Percentiles rank a stretch among this genome's conserved stretches.
These are phyloP conservation scores for Lippia alba DNA, from an alignment of 305 asterid species.

Conservation along the genomic window DNA sequence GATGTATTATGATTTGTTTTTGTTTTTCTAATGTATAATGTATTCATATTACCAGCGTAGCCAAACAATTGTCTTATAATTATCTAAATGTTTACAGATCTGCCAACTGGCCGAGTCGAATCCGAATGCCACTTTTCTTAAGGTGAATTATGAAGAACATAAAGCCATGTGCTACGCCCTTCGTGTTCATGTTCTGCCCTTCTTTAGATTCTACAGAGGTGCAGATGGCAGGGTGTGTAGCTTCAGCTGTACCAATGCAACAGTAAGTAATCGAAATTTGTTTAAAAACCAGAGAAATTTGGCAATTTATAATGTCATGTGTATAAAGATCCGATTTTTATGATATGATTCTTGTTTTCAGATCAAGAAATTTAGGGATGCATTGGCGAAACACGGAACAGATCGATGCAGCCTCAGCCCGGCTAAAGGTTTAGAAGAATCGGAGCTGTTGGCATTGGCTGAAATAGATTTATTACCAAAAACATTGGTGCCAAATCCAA, in stretches of 20 bases:
- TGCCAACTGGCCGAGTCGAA: slow-evolving; percentile 86
- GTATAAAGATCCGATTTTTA: background rate
- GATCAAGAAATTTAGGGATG: slow-evolving; percentile 81
- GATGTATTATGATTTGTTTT: background rate
- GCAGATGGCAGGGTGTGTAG: slow-evolving; percentile 76
- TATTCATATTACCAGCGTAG: background rate
- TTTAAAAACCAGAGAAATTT: no score
- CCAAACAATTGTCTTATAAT: slow-evolving; percentile 2
- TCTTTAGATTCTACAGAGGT: slow-evolving; percentile 85
- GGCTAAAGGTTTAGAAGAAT: slow-evolving; percentile 66
- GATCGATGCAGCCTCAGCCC: slow-evolving; percentile 60
- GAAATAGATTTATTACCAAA: slow-evolving; percentile 44
- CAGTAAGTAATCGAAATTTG: slow-evolving; percentile 49
- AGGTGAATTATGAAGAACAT: slow-evolving; percentile 75
- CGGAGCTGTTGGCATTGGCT: slow-evolving; percentile 70
- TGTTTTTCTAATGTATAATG: background rate
- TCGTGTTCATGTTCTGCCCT: slow-evolving; percentile 79
- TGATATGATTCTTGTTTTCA: slow-evolving; percentile 18
- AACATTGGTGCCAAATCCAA: slow-evolving; percentile 29
- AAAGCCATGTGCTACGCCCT: slow-evolving; percentile 81
- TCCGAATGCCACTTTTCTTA: slow-evolving; percentile 56
- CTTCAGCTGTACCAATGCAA: slow-evolving; percentile 94
- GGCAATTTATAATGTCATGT: no score
- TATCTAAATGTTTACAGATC: slow-evolving; percentile 51
- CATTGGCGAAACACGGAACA: slow-evolving; percentile 63